These are phyloP conservation scores for Thymus quinquecostatus DNA, from an alignment of 257 asterid genomes.

Conservation along the genomic window DNA sequence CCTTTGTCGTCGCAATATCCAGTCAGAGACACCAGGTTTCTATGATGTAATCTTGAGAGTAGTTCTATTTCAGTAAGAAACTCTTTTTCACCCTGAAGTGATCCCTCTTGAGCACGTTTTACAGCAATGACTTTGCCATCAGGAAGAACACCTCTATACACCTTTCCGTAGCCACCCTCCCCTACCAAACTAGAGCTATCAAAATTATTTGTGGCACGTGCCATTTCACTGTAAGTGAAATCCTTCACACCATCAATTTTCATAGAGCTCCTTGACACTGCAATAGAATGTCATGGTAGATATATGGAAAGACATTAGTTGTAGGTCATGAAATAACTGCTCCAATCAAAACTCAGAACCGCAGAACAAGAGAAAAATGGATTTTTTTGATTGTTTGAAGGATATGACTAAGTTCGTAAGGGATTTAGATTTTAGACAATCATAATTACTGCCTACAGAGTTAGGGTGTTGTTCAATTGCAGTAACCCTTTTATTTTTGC, in stretches of 20 bases:
- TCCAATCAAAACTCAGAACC: not conserved
- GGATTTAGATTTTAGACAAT: too few relatives aligned
- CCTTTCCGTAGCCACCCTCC: constrained; percentile 94
- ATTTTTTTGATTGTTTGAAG: not conserved
- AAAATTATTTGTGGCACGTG: constrained; percentile 59
- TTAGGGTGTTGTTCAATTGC: too few relatives aligned
- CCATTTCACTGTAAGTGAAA: constrained; percentile 66
- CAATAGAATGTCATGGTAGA: constrained; percentile 34
- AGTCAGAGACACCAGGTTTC: constrained; percentile 79
- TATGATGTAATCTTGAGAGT: constrained; percentile 84
- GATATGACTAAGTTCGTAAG: not conserved
- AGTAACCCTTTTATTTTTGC: too few relatives aligned
- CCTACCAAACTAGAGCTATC: constrained; percentile 62
- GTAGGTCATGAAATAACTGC: constrained; percentile 1
- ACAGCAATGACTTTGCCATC: constrained; percentile 82
- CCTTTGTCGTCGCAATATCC: constrained; percentile 92
- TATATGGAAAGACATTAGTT: not conserved
- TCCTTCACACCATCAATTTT: constrained; percentile 84
- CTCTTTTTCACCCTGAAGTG: constrained; percentile 87
- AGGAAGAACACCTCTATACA: constrained; percentile 74
- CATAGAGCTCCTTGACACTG: constrained; percentile 72
- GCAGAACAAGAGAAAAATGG: not conserved
- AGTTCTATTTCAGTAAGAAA: constrained; percentile 89
- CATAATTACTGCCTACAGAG: too few relatives aligned
- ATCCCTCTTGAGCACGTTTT: constrained; percentile 92